Evolutionary conservation across 176 grass and related monocot species (phyloP).

Genomic region (Bonia amplexicaulis): DNA sequence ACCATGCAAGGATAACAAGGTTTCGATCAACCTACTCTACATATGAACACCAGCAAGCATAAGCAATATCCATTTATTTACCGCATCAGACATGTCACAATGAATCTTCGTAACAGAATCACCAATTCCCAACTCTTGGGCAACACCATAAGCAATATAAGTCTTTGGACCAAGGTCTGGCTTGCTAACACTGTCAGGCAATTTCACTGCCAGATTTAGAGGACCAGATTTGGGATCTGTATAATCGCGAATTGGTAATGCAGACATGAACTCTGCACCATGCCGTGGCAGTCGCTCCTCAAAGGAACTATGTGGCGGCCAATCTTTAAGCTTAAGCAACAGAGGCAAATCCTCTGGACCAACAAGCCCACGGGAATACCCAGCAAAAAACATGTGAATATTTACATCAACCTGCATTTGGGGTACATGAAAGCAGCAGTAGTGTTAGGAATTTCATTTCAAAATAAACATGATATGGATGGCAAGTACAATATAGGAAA

Average conservation of each 20-base stretch:
- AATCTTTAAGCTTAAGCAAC: slow-evolving; percentile 89
- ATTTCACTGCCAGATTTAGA: slow-evolving; percentile 72
- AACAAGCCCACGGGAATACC: slow-evolving; percentile 50
- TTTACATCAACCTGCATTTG: slow-evolving; percentile 55
- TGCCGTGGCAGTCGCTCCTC: slow-evolving; percentile 72
- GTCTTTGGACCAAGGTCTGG: slow-evolving; percentile 90
- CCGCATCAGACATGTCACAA: slow-evolving; percentile 89
- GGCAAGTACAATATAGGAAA: not conserved
- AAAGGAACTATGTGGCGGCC: slow-evolving; percentile 65
- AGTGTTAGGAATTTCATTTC: not conserved
- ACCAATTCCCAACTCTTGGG: slow-evolving; percentile 66
- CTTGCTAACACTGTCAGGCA: slow-evolving; percentile 31
- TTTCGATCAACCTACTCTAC: not conserved
- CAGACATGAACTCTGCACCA: slow-evolving; percentile 60
- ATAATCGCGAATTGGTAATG: slow-evolving; percentile 74
- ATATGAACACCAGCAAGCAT: not conserved
- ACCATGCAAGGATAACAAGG: not conserved
- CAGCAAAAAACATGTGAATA: slow-evolving; percentile 60
- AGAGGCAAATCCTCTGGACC: slow-evolving; percentile 30
- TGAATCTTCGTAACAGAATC: slow-evolving; percentile 97
- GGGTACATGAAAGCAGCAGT: not conserved
- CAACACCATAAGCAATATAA: slow-evolving; percentile 82
- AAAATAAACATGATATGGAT: not conserved
- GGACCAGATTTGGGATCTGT: slow-evolving; percentile 57
- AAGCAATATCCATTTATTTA: slow-evolving; percentile 20